Evolutionary conservation across 352 stramenopile genomes (phyloP), one percentile per base, ranked within the genome.

Genomic region (Globisporangium orthogonon): DNA sequence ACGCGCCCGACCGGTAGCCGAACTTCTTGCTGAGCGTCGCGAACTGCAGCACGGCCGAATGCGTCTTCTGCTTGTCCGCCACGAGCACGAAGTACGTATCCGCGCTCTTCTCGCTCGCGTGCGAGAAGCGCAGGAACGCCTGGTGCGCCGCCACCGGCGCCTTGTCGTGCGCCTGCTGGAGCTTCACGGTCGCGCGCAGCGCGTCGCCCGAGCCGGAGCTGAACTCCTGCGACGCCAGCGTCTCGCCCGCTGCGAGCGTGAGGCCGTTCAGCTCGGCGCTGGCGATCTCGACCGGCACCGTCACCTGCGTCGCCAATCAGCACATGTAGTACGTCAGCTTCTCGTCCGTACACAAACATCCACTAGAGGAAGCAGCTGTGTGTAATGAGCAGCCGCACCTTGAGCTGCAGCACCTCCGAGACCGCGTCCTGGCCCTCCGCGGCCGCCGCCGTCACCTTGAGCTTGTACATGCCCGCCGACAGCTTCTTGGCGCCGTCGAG

Each of bases 61-160:
- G 77, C 29, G 51, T 71, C 57, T 73, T 71, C 9, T 54, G 28
- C 41, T 62, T 55, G 39, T 89, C 69, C 2, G 68, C 56, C 13
- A 72, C 73, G 23, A 94, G 70, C 55, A 87, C 73, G 66, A 94
- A 91, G 69, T 89, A 90, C 48, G 82, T 82, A 39, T 88, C 66
- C 7, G 65, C 78, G 31, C 31, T 54, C 60, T 87, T 74, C 40
- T 80, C 65, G 23, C 62, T 65, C 11, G 30, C 37, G 58, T 91
- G 74, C 47, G 69, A 83, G 62, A 94, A 92, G 54, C 67, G 81
- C 18, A 94, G 63, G 63, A 94, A 87, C 17, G 79, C 82, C 60
- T 92, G 84, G 59, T 94, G 84, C n/a, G 82, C 75, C 2, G 62
- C 54, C 47, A 92, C 62, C 0, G 77, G 53, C 61, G 58, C 72